Evolutionary conservation across 768 basidiomycete genomes (phyloP), one percentile per base, ranked within the genome.

Genomic region (Leccinum subgranulosum): DNA sequence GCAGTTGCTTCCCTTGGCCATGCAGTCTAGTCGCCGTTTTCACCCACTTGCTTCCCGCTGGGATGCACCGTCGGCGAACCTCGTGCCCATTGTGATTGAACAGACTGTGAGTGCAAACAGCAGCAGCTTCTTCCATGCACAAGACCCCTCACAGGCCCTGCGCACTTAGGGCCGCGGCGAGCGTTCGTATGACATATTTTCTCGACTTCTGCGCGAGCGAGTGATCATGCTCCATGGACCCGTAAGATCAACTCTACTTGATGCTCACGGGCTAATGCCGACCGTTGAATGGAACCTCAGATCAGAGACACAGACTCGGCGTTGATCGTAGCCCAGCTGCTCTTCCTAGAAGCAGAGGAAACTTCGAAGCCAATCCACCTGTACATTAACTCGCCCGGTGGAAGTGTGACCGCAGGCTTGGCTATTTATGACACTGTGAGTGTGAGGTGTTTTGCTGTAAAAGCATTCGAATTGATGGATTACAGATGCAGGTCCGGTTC

Each of bases 341-440:
- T 98, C 43, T 98, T 96, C 73, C 80, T 98, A 58, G 96, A 98
- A 77, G 95, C 96, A 1, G 95, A 96, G 72, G 94, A 98, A 62
- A 85, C 94, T 0, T 85, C 87, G 9, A 92, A 93, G 69, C 96
- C 96, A 3, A 97, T 98, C 55, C 94, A 96, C 66, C 75, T 98
- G 11, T 98, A 98, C 73, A 96, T 98, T 64, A 98, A 98, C 74
- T 94, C 92, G 7, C 96, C 96, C 0, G 96, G 96, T 2, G 96
- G 96, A 29, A 91, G 90, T 66, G 96, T 98, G 39, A 96, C 95
- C 0, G 93, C 94, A 49, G 96, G 96, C 9, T 77, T 98, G 58
- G 96, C 95, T 17, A 96, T 98, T 50, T 98, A 98, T 76, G 96
- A 98, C 69, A 98, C 96, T 67, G 94, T 96, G 76, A 65, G 85